Percentiles rank a stretch among this genome's conserved stretches.
phyloP scores from a whole-genome alignment of 257 asterid species.

The Petunia axillaris region DNA sequence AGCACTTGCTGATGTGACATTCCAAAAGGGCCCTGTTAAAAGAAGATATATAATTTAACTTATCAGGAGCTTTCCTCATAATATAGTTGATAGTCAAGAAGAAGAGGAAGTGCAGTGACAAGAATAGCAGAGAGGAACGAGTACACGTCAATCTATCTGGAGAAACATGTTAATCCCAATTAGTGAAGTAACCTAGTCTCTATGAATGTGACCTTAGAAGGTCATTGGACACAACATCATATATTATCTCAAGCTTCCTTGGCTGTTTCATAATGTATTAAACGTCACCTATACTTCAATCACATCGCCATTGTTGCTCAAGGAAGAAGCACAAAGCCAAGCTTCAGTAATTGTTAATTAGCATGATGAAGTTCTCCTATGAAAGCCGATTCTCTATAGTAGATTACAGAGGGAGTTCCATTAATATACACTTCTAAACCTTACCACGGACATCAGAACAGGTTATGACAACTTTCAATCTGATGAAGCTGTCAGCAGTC shows the following conservation, averaged over 20 bases:
- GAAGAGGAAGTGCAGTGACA: constrained; percentile 7
- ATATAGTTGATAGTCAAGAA: background rate
- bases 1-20: constrained; percentile 60
- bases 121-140: background rate
- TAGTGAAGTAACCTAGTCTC: background rate
- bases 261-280: background rate
- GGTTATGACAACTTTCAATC: background rate
- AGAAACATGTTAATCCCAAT: background rate
- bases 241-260: constrained; percentile 18
- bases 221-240: background rate
- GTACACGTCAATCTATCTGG: background rate
- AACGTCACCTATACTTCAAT: background rate
- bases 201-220: background rate
- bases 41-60: constrained; percentile 26
- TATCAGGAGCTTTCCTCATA: background rate
- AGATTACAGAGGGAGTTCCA: background rate
- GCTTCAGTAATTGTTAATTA: constrained; percentile 12
- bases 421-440: background rate
- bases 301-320: background rate
- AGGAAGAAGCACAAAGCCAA: background rate
- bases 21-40: constrained; percentile 55
- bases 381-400: background rate
- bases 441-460: constrained; percentile 1
- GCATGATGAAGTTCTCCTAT: background rate
- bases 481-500: background rate